A percentile compares a stretch with the other conserved stretches of the same genome.
Evolutionary conservation across 805 yeast genomes (phyloP).

Genomic region (Blastobotrys parvus): DNA sequence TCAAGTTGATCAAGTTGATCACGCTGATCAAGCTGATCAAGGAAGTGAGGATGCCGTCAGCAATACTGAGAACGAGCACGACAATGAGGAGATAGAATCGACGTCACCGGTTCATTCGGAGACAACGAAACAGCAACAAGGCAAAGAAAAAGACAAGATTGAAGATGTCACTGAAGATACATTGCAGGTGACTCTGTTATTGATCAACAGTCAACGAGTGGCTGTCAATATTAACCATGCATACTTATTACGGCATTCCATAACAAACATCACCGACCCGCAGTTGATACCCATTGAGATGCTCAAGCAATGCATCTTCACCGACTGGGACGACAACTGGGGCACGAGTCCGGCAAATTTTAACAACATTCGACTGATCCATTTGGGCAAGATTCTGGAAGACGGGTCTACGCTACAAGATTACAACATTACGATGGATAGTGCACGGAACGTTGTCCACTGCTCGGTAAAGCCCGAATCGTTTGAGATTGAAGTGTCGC

Average conservation of each 20-base stretch:
- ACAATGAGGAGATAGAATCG: too few relatives aligned
- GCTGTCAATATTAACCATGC: conserved; percentile 12
- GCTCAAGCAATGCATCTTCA: conserved; percentile 15
- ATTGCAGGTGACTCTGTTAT: conserved; percentile 16
- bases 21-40: too few relatives aligned
- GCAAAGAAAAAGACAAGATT: too few relatives aligned
- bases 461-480: conserved; percentile 26
- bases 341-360: conserved; percentile 17
- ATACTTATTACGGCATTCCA: conserved; percentile 14
- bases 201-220: conserved; percentile 19
- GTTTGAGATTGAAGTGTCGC: conserved; percentile 14
- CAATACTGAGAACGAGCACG: too few relatives aligned
- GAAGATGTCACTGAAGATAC: background rate
- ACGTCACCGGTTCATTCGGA: background rate
- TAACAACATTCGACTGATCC: conserved; percentile 23
- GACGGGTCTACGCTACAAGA: conserved; percentile 17
- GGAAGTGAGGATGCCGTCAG: too few relatives aligned
- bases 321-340: conserved; percentile 20
- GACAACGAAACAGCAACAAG: background rate
- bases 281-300: conserved; percentile 14
- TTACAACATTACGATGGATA: conserved; percentile 12
- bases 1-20: too few relatives aligned
- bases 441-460: conserved; percentile 22
- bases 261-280: conserved; percentile 12
- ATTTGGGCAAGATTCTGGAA: conserved; percentile 26